Evolutionary conservation across 768 basidiomycete genomes (phyloP), one percentile per base, ranked within the genome.

Genomic region (Auricularia auricula-judae): DNA sequence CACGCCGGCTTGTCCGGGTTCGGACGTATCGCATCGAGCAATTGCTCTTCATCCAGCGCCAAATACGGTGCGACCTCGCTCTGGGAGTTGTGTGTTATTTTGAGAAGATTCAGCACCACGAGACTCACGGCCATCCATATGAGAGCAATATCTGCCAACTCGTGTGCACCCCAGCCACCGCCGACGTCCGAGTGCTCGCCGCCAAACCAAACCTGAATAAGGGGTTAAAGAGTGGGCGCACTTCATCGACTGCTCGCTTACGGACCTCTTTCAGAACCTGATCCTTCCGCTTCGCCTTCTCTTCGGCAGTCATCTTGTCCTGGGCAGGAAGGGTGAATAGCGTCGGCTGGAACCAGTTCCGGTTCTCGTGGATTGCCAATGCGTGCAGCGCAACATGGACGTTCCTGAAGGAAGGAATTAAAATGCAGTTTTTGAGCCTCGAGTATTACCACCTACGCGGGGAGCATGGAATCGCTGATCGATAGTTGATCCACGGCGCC

Each of bases 321-420:
- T 36, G 1, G 63, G 56, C 8, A 23, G 33, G 64, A 39, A 59
- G 11, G 34, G 39, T 56, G 67, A 70, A 70, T 4, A 72, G 62
- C 1, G 68, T 67, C 2, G 71, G 71, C n/a, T 64, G 39, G 66
- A 71, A 75, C 39, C 66, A 66, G 34, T 68, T 36, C 5, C 73
- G 64, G 56, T 67, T 66, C 59, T 74, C 74, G 18, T 73, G 65
- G 23, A 74, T 35, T 1, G 72, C 64, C 21, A 75, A n/a, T 4
- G 70, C 72, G 61, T 75, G 74, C n/a, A 71, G 65, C 0, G 70
- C 71, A 16, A 60, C 36, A 3, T 68, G 64, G 12, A 74, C 65
- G 10, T 59, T 65, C 7, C 56, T 59, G 18, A 29, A 29, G 34
- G 14, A 64, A 56, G 34, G 68, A 66, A 58, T 70, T 61, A 11